Conservation (phyloP, 768 basidiomycete genomes). For the Neoboletus magnificus region DNA sequence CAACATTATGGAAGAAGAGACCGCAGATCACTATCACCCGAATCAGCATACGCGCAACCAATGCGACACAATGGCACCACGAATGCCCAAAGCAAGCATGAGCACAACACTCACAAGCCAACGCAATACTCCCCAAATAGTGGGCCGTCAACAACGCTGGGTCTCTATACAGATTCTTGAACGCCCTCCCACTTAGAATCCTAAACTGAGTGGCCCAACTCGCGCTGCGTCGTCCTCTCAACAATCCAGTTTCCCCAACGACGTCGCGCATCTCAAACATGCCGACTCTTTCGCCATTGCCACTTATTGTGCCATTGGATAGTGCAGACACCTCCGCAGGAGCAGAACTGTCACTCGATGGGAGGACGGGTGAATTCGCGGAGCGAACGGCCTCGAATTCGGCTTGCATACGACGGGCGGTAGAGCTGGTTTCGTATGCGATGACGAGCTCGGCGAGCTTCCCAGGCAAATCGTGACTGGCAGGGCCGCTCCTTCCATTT, state of each 20-base stretch:
- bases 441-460: slow-evolving; percentile 71
- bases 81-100: not conserved
- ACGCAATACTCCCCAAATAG: slow-evolving; percentile 76
- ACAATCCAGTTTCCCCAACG: slow-evolving; percentile 58
- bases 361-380: slow-evolving; percentile 1
- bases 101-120: slow-evolving; percentile 64
- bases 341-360: not conserved
- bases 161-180: slow-evolving; percentile 97
- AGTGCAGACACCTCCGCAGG: slow-evolving; percentile 5
- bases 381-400: slow-evolving; percentile 53
- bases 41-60: not conserved
- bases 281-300: slow-evolving; percentile 27
- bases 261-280: slow-evolving; percentile 60
- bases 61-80: not conserved
- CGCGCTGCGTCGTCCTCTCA: slow-evolving; percentile 76
- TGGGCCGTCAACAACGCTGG: slow-evolving; percentile 89
- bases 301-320: slow-evolving; percentile 27
- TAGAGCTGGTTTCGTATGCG: slow-evolving; percentile 63
- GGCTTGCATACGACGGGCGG: slow-evolving; percentile 56
- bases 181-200: slow-evolving; percentile 92
- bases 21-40: slow-evolving; percentile 72
- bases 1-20: slow-evolving; percentile 87
- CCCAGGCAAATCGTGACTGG: slow-evolving; percentile 42
- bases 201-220: slow-evolving; percentile 88
- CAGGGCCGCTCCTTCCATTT: slow-evolving; percentile 29